A percentile compares a stretch with the other conserved stretches of the same genome.
These are phyloP conservation scores for Gregarina niphandrodes DNA, from an alignment of 169 alveolate genomes.

Conservation along the genomic window DNA sequence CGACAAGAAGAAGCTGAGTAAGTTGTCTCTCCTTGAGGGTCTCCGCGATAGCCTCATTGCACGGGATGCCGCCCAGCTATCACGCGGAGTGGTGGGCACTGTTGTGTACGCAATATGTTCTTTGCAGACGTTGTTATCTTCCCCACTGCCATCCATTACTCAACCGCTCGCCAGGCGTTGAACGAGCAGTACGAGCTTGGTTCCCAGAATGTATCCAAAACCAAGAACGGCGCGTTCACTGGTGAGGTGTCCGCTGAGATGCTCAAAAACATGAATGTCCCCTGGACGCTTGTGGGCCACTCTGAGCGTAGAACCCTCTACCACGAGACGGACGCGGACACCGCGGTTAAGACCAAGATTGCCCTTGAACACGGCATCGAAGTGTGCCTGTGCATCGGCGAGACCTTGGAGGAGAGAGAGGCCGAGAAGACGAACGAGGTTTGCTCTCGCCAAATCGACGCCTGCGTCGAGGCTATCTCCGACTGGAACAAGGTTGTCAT, in stretches of 20 bases:
- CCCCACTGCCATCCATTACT: conserved; percentile 60
- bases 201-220: conserved; percentile 64
- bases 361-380: conserved; percentile 34
- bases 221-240: conserved; percentile 86
- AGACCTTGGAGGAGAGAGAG: conserved; percentile 72
- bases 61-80: not conserved
- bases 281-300: conserved; percentile 87
- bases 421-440: conserved; percentile 67
- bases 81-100: conserved; percentile 3
- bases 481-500: conserved; percentile 72
- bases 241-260: conserved; percentile 81
- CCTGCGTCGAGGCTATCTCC: conserved; percentile 22
- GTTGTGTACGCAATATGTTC: not conserved
- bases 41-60: not conserved
- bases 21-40: not conserved
- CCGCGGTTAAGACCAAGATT: conserved; percentile 64
- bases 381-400: conserved; percentile 86
- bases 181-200: conserved; percentile 48
- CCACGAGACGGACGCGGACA: conserved; percentile 71
- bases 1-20: conserved; percentile 26
- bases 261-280: conserved; percentile 60
- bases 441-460: conserved; percentile 57
- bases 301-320: conserved; percentile 82
- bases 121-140: conserved; percentile 48
- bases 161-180: conserved; percentile 34